A percentile compares a stretch with the other conserved stretches of the same genome.
Evolutionary conservation across 1,284 basidiomycete species (phyloP).

Genomic region (Sanghuangporus baumii): DNA sequence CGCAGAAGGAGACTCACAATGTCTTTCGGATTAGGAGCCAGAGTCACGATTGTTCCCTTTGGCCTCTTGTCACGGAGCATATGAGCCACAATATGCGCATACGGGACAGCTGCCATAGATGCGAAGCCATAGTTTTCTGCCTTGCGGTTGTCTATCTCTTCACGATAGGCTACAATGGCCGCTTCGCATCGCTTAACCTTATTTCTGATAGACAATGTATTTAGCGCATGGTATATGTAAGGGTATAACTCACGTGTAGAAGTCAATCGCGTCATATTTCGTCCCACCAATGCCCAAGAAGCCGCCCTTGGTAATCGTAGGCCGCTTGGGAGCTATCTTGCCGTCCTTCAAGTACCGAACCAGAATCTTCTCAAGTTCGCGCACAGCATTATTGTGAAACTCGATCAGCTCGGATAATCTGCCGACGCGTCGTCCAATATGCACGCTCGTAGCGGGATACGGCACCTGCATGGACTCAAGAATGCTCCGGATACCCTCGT

Average conservation of each 20-base stretch:
- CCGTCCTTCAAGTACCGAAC: constrained; percentile 83
- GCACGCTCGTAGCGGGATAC: constrained; percentile 80
- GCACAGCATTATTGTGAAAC: constrained; percentile 82
- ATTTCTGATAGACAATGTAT: constrained; percentile 33
- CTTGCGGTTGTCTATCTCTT: constrained; percentile 68
- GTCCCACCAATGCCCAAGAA: constrained; percentile 70
- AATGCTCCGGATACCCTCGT: constrained; percentile 67
- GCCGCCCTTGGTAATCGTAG: constrained; percentile 68
- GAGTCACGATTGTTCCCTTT: constrained; percentile 61
- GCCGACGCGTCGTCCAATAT: constrained; percentile 75
- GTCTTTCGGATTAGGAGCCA: constrained; percentile 84
- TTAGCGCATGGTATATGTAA: not conserved
- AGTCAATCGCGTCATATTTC: constrained; percentile 80
- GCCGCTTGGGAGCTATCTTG: constrained; percentile 66
- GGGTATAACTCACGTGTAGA: constrained; percentile 56
- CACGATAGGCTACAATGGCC: constrained; percentile 74
- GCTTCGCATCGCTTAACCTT: constrained; percentile 73
- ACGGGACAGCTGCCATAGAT: constrained; percentile 88
- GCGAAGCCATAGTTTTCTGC: constrained; percentile 92
- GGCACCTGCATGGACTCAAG: constrained; percentile 72
- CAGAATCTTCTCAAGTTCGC: constrained; percentile 76
- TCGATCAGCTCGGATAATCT: constrained; percentile 74
- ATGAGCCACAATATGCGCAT: constrained; percentile 81
- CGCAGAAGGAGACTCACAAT: constrained; percentile 45
- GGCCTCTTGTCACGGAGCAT: constrained; percentile 62